Evolutionary conservation across 148 eudicot genomes (phyloP).

Genomic region (Heliosperma pusillum): DNA sequence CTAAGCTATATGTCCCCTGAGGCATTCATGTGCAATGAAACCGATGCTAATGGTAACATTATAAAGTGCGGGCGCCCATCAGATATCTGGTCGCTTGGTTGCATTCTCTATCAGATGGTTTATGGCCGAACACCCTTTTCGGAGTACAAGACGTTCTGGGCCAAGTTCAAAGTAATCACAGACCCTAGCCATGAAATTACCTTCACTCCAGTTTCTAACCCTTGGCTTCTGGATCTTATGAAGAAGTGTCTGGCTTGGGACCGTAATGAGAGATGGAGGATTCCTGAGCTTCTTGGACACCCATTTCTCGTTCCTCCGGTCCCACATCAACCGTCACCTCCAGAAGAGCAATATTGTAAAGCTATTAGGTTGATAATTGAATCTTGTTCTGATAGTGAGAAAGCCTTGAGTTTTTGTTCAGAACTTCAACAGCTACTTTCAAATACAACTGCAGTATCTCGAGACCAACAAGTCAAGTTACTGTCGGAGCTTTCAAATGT

Average conservation of each 20-base stretch:
- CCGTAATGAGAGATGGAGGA: conserved; percentile 74
- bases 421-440: conserved; percentile 47
- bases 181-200: conserved; percentile 74
- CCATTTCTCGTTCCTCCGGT: conserved; percentile 89
- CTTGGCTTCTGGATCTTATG: conserved; percentile 93
- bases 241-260: conserved; percentile 95
- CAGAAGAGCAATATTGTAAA: conserved; percentile 29
- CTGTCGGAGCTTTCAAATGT: conserved; percentile 41
- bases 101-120: conserved; percentile 98
- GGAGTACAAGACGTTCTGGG: conserved; percentile 92
- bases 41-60: conserved; percentile 64
- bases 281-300: conserved; percentile 79
- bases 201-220: conserved; percentile 71
- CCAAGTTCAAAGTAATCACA: conserved; percentile 88
- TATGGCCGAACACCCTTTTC: conserved; percentile 93
- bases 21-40: conserved; percentile 94
- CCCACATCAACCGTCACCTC: conserved; percentile 28
- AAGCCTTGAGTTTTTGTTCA: conserved; percentile 45
- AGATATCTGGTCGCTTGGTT: conserved; percentile 97
- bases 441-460: conserved; percentile 32
- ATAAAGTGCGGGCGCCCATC: conserved; percentile 96
- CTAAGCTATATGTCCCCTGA: conserved; percentile 97
- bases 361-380: conserved; percentile 53
- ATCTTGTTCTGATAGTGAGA: conserved; percentile 45
- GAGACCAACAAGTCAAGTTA: conserved; percentile 39